Base-by-base conservation (phyloP, 495 filamentous ascomycete species). In the Chlorociboria aeruginascens region DNA sequence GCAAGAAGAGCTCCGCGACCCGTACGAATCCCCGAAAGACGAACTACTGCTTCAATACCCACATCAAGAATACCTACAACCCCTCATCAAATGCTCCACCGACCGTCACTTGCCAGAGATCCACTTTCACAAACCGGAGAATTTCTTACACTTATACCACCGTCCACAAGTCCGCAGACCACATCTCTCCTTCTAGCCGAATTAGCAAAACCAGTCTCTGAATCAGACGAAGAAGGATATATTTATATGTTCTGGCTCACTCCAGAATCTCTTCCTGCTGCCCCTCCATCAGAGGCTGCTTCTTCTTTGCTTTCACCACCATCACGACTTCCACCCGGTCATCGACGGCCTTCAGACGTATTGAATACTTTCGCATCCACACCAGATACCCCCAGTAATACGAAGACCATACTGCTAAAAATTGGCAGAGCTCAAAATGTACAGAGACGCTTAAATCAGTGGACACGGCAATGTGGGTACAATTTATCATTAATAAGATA, bases 211-310 rank as follows among this genome's bases (percentile, higher is more conserved):
- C 86, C 89, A 9, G 73, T 93, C 50, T 86, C 85, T 3, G 65
- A 64, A 6, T 65, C 70, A 35, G 92, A 97, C 56, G 86, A 93
- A 40, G 73, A 86, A 38, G 92, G 92, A 33, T 98, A 88, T 61
- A 97, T 97, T 54, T 98, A 98, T 71, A 92, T 98, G 56, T 98
- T 96, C 74, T 95, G 89, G 88, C 69, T 95, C 4, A 82, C 76
- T 4, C 76, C 76, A 34, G 75, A 73, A 45, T 72, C 63, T n/a
- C 61, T 66, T 40, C 64, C 65, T 3, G 52, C 66, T 7, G 66
- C 71, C 1, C 72, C 78, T 11, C 72, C 79, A 0, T 64, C 64
- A 6, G 76, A 81, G 29, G 70, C 74, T 20, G 83, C 79, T 3
- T 70, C 69, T 6, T 74, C 74, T 7, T 70, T 85, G 8, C 71